Evolutionary conservation across 2,329 filamentous ascomycete species (phyloP), one percentile per base, ranked within the genome.

Genomic region (Apiospora saccharicola): DNA sequence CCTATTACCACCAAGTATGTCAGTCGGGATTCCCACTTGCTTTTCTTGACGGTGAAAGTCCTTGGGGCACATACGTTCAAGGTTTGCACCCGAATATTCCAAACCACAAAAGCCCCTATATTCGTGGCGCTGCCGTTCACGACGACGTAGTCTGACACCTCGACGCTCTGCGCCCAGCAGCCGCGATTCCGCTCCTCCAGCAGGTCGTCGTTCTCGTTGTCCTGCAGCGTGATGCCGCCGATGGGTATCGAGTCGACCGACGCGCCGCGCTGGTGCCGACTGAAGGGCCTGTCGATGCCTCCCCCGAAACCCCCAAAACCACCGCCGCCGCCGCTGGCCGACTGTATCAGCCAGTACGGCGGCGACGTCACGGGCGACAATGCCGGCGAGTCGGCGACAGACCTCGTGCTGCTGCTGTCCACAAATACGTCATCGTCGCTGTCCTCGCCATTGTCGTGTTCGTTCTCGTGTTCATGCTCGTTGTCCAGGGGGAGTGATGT

Each of bases 101-200:
- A 99, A 10, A 98, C 95, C 1, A 98, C 94, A 84, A 98, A 99
- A 1, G 95, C 93, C n/a, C 96, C 96, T 41, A 90, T 86, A 75
- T 86, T 89, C 19, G 86, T 88, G 47, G 86, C 81, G 74, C 87
- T 86, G 69, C 88, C 86, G 73, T 90, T 89, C 67, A 92, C 86
- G 26, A 90, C 77, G 14, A 88, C 87, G 79, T 89, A 83, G 77
- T 90, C 88, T 49, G 86, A 84, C 57, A 92, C 86, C 75, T 88
- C 85, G 71, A 91, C 90, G 78, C 88, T 90, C 81, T 85, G 88
- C 43, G 90, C 90, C 90, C 90, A 92, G 81, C 90, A 92, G 16
- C 88, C 89, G 51, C 73, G 75, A 4, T 77, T 78, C 49, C 81
- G 77, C 22, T 80, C 86, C 73, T 86, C 83, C 69, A 84, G 80